phyloP scores from a whole-genome alignment of 495 filamentous ascomycete species.

The Glarea lozoyensis region DNA sequence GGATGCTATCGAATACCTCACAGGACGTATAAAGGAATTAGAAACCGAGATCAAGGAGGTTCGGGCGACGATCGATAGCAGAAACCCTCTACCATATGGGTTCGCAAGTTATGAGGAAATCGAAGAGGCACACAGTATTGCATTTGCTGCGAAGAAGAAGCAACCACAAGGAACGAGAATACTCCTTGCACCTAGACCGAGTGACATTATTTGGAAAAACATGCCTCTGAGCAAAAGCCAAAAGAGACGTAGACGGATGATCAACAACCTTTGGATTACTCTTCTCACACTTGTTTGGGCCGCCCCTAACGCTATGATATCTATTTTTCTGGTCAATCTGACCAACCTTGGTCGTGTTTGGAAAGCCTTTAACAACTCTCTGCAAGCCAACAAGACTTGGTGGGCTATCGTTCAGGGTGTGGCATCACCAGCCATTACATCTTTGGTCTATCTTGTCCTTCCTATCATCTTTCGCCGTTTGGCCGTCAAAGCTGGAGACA shows the following conservation, averaged over 20 bases:
- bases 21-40: constrained; percentile 70
- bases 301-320: constrained; percentile 90
- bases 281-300: constrained; percentile 82
- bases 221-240: constrained; percentile 57
- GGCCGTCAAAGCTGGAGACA: constrained; percentile 69
- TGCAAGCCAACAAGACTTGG: constrained; percentile 48
- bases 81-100: constrained; percentile 81
- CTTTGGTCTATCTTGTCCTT: constrained; percentile 78
- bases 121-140: constrained; percentile 78
- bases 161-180: constrained; percentile 74
- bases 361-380: constrained; percentile 58
- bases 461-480: constrained; percentile 85
- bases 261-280: constrained; percentile 76
- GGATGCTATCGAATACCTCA: constrained; percentile 91
- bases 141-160: constrained; percentile 70
- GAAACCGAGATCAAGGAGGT: constrained; percentile 80
- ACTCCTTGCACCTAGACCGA: constrained; percentile 71
- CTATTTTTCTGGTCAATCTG: constrained; percentile 85
- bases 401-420: constrained; percentile 95
- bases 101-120: constrained; percentile 92
- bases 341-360: constrained; percentile 72
- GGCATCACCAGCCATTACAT: constrained; percentile 81
- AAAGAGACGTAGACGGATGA: constrained; percentile 61
- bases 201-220: constrained; percentile 96
- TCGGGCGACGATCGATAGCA: constrained; percentile 70